Evolutionary conservation across 2,329 filamentous ascomycete genomes (phyloP).

Genomic region (Huntiella decipiens): DNA sequence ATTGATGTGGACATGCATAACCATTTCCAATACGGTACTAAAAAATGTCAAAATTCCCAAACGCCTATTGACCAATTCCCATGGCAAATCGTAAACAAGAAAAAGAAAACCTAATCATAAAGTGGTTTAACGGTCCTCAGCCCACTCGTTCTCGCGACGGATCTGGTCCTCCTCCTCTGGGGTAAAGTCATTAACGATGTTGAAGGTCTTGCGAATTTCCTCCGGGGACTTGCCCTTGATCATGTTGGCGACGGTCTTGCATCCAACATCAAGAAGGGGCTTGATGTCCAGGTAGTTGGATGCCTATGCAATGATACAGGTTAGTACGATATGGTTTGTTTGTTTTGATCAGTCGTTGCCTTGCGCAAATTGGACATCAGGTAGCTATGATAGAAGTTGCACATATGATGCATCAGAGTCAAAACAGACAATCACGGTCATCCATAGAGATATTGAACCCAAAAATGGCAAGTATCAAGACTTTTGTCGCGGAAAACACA

Average conservation of each 20-base stretch:
- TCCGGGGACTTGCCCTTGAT: conserved; percentile 99
- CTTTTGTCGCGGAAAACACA: no score
- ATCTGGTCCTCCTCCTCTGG: conserved; percentile 98
- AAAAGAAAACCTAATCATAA: background rate
- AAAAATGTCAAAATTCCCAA: background rate
- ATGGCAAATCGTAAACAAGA: background rate
- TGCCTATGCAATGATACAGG: conserved; percentile 34
- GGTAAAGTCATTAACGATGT: conserved; percentile 98
- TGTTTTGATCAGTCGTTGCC: background rate
- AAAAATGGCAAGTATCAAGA: no score
- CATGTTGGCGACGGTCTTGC: conserved; percentile 99
- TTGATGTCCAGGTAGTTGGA: conserved; percentile 99
- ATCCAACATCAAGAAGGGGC: conserved; percentile 88
- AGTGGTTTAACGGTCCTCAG: conserved; percentile 51
- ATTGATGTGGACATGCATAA: no score
- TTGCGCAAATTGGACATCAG: background rate
- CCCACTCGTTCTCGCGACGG: conserved; percentile 78
- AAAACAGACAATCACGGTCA: no score
- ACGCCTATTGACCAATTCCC: background rate
- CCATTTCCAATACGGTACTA: background rate
- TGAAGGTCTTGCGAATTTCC: conserved; percentile 98
- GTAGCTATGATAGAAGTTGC: background rate
- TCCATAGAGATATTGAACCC: no score
- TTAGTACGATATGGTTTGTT: background rate
- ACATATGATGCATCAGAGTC: background rate